Conservation (phyloP, 352 stramenopile genomes). For the Pythium sukuiense region DNA sequence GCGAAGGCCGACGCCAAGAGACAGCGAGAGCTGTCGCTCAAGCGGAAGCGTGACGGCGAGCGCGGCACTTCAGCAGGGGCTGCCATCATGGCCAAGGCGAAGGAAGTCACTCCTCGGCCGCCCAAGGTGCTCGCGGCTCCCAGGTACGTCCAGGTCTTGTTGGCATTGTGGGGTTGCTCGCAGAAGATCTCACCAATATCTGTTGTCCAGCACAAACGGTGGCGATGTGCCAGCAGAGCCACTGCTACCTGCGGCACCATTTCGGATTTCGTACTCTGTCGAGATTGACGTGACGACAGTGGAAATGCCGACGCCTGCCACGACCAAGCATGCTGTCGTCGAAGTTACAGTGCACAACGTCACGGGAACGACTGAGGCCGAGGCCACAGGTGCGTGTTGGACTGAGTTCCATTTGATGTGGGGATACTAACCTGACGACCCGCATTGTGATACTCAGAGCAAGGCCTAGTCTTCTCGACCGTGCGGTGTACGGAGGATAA, state of each 20-base stretch:
- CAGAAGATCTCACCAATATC: not conserved
- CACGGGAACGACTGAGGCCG: constrained; percentile 41
- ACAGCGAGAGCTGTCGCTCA: constrained; percentile 38
- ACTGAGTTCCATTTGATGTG: not conserved
- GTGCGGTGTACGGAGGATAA: constrained; percentile 59
- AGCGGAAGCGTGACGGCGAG: constrained; percentile 70
- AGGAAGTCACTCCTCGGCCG: constrained; percentile 49
- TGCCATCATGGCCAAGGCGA: constrained; percentile 45
- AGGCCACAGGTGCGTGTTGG: constrained; percentile 41
- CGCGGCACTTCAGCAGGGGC: constrained; percentile 26
- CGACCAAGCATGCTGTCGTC: constrained; percentile 20
- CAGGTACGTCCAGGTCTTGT: constrained; percentile 35
- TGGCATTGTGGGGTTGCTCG: not conserved
- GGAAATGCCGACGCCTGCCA: constrained; percentile 9
- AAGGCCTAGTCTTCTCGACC: constrained; percentile 67
- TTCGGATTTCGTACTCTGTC: constrained; percentile 62
- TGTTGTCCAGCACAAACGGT: constrained; percentile 7
- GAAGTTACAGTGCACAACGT: constrained; percentile 74
- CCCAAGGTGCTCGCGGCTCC: constrained; percentile 52
- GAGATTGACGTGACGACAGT: constrained; percentile 43
- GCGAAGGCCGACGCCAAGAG: constrained; percentile 21
- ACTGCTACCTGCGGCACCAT: constrained; percentile 56
- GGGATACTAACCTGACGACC: no score
- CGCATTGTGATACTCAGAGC: no score
- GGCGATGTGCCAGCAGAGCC: constrained; percentile 15